Evolutionary conservation across 2,329 filamentous ascomycete species (phyloP), one percentile per base, ranked within the genome.

Genomic region (Neofusicoccum ribis): DNA sequence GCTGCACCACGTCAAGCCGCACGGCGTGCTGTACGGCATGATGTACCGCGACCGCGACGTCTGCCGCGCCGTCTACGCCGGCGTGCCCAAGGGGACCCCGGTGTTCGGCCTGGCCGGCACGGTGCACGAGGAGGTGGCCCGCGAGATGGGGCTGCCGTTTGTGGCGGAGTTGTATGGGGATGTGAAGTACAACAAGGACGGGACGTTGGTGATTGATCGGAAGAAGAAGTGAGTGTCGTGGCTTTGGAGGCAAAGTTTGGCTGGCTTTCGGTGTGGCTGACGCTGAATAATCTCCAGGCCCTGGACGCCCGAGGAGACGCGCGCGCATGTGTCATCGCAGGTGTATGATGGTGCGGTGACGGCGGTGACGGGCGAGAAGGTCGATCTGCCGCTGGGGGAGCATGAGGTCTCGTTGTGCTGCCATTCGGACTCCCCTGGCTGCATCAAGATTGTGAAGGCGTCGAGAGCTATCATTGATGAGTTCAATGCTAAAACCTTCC

Each of bases 1-100:
- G 14, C 73, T 90, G 31, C 81, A 87, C 68, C 88, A 89, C 68
- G 83, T 89, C 46, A 89, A 88, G 72, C 85, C 86, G 2, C 86
- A 89, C 64, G 86, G 86, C 4, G 81, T 85, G 23, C 77, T 89
- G 1, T 88, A 87, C 70, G 83, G 83, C 4, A 85, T 85, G 82
- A 84, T 83, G 77, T 82, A 80, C 67, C 73, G 83, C 66, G 81
- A 86, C 68, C 77, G 78, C 60, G 82, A 84, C 12, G 76, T 82
- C 2, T 84, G 84, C 39, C 77, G 78, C 50, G 85, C 84, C 0
- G 84, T 86, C 1, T 84, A 85, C 72, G 72, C 74, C n/a, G 84
- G 80, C 3, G 80, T 86, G 36, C 84, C 84, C 0, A 77, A 78
- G 49, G 83, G 82, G 0, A 78, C 79, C 0, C 79, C 79, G 0